Evolutionary conservation across 2,329 filamentous ascomycete species (phyloP).

Genomic region (Claviceps sp.): DNA sequence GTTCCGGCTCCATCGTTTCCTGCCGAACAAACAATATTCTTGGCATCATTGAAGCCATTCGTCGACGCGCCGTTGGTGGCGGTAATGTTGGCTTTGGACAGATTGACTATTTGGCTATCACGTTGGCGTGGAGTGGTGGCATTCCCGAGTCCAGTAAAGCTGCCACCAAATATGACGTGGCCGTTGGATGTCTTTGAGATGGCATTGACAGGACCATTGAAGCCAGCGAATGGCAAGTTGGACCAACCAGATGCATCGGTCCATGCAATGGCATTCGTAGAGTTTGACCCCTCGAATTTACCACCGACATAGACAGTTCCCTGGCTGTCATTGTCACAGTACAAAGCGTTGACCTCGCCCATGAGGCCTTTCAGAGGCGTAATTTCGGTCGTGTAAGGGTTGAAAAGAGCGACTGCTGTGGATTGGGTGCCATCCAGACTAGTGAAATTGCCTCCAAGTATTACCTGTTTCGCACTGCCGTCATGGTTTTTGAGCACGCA

Average conservation of each 20-base stretch:
- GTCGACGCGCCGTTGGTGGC: conserved; percentile 47
- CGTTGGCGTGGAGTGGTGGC: conserved; percentile 52
- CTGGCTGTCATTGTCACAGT: conserved; percentile 62
- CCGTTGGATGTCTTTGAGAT: conserved; percentile 70
- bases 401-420: conserved; percentile 67
- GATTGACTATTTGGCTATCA: conserved; percentile 70
- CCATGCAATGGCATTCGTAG: conserved; percentile 85
- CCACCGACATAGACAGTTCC: conserved; percentile 86
- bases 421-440: conserved; percentile 67
- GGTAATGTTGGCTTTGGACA: conserved; percentile 64
- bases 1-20: conserved; percentile 55
- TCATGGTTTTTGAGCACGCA: conserved; percentile 60
- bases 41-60: conserved; percentile 59
- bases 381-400: conserved; percentile 56
- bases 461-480: conserved; percentile 56
- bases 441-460: conserved; percentile 92
- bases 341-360: conserved; percentile 68
- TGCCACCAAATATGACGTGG: conserved; percentile 83
- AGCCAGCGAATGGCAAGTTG: conserved; percentile 79
- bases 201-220: conserved; percentile 82
- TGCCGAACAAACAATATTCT: conserved; percentile 66
- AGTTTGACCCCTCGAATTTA: conserved; percentile 65
- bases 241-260: conserved; percentile 53
- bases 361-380: conserved; percentile 67
- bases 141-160: conserved; percentile 81